Percentiles rank a stretch among this genome's conserved stretches.
Evolutionary conservation across 163 green algal genomes (phyloP).

Genomic region (Scenedesmus sp.): DNA sequence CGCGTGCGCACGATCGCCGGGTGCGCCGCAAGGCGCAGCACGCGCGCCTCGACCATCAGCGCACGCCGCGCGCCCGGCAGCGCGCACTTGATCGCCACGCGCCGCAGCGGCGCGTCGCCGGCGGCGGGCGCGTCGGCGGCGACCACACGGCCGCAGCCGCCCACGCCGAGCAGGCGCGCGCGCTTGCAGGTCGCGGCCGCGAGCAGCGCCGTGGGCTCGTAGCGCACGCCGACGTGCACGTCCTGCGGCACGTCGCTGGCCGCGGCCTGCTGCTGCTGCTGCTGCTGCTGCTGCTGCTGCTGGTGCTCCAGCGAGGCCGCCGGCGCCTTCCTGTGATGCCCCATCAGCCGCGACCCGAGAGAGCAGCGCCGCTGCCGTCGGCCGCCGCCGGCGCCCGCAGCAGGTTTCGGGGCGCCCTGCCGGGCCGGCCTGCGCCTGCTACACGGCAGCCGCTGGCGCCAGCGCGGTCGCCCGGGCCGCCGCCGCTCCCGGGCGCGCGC

Average conservation of each 20-base stretch:
- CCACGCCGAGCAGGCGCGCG: conserved; percentile 23
- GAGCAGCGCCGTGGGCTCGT: conserved; percentile 11
- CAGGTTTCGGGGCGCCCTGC: neutral
- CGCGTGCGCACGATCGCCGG: conserved; percentile 12
- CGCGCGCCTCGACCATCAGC: conserved; percentile 12
- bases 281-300: neutral
- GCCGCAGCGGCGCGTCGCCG: neutral
- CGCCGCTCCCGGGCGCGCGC: neutral
- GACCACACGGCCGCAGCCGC: conserved; percentile 19
- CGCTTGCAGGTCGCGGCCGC: conserved; percentile 16
- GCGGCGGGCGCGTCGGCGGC: conserved; percentile 20
- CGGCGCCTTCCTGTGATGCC: too few relatives aligned
- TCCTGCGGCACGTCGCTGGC: neutral
- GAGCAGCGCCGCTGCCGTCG: neutral
- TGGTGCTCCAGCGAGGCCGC: too few relatives aligned
- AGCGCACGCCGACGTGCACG: neutral
- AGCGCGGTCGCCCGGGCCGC: too few relatives aligned
- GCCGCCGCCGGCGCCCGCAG: neutral
- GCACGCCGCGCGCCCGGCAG: neutral
- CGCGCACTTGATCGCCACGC: conserved; percentile 22
- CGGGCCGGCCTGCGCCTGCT: too few relatives aligned
- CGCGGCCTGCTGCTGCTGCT: neutral
- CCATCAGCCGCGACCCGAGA: too few relatives aligned
- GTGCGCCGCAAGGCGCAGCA: conserved; percentile 22
- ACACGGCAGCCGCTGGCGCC: too few relatives aligned